Evolutionary conservation across 1,284 basidiomycete genomes (phyloP).

Genomic region (Leccinum holopus): DNA sequence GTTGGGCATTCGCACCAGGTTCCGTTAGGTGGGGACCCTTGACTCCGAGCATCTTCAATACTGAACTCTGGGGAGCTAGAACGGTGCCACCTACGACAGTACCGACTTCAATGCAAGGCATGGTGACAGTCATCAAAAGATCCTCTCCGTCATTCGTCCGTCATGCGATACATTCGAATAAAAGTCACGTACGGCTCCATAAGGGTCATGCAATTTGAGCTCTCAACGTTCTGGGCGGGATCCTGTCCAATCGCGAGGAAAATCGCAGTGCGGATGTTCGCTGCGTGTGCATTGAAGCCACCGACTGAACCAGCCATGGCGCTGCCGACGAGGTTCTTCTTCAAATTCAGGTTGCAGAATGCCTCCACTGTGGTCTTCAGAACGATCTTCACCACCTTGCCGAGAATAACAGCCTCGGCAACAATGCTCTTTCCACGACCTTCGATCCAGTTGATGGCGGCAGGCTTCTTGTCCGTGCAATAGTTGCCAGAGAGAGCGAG

Average conservation of each 20-base stretch:
- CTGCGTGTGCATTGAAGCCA: conserved; percentile 98
- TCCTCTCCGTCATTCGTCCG: conserved; percentile 83
- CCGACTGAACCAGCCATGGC: conserved; percentile 98
- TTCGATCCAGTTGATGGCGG: conserved; percentile 93
- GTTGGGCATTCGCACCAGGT: conserved; percentile 86
- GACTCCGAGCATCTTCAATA: conserved; percentile 91
- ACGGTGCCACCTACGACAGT: conserved; percentile 97
- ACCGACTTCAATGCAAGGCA: conserved; percentile 96
- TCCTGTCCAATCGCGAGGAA: conserved; percentile 98
- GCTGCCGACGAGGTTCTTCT: conserved; percentile 98
- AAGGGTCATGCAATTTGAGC: conserved; percentile 96
- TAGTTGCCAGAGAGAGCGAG: conserved; percentile 97
- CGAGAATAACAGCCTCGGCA: conserved; percentile 92
- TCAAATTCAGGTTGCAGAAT: conserved; percentile 89
- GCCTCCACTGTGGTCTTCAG: conserved; percentile 95
- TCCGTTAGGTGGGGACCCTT: conserved; percentile 80
- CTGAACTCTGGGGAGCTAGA: conserved; percentile 80
- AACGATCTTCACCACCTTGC: conserved; percentile 84
- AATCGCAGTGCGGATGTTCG: conserved; percentile 95
- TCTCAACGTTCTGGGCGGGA: conserved; percentile 98
- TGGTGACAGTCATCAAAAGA: conserved; percentile 87
- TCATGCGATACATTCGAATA: not conserved
- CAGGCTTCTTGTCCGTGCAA: conserved; percentile 53
- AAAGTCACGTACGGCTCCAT: conserved; percentile 86
- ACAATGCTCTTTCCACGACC: conserved; percentile 97